Percentiles rank a stretch among this genome's conserved stretches.
Evolutionary conservation across 139 green algal genomes (phyloP).

Genomic region (Micractinium sp.): DNA sequence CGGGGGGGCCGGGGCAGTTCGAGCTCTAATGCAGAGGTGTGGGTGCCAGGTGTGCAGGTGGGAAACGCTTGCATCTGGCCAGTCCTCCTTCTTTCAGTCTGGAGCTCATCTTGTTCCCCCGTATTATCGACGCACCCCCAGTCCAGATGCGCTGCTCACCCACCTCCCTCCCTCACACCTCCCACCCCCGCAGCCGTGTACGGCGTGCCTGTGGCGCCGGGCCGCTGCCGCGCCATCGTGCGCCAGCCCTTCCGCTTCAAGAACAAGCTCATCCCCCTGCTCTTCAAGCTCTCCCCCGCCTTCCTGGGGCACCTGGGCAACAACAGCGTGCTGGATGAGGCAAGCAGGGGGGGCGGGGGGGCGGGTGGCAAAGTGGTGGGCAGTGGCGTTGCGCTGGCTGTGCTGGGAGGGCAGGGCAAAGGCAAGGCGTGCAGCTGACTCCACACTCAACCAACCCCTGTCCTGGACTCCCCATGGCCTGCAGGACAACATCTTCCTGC

Average conservation of each 20-base stretch:
- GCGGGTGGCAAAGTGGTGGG: not conserved
- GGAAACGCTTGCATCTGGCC: not conserved
- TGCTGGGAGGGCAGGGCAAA: no score
- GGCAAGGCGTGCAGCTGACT: no score
- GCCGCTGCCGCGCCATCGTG: constrained; percentile 53
- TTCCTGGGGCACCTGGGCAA: constrained; percentile 54
- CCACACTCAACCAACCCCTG: no score
- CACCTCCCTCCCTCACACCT: not conserved
- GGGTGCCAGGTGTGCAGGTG: not conserved
- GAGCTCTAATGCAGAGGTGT: no score
- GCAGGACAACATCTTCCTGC: constrained; percentile 55
- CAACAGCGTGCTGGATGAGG: constrained; percentile 64
- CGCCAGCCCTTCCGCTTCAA: constrained; percentile 65
- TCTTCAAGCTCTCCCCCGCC: constrained; percentile 34
- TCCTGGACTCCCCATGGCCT: not conserved
- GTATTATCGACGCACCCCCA: no score
- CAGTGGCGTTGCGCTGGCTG: no score
- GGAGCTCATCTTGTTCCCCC: no score
- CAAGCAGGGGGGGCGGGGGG: not conserved
- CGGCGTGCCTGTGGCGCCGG: constrained; percentile 46
- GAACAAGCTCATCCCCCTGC: constrained; percentile 38
- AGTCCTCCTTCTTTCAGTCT: not conserved
- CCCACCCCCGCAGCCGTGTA: constrained; percentile 37
- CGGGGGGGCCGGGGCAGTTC: no score
- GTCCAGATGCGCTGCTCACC: no score